Conservation (phyloP, 345 rosid genomes). For the Euphorbia peplus region DNA sequence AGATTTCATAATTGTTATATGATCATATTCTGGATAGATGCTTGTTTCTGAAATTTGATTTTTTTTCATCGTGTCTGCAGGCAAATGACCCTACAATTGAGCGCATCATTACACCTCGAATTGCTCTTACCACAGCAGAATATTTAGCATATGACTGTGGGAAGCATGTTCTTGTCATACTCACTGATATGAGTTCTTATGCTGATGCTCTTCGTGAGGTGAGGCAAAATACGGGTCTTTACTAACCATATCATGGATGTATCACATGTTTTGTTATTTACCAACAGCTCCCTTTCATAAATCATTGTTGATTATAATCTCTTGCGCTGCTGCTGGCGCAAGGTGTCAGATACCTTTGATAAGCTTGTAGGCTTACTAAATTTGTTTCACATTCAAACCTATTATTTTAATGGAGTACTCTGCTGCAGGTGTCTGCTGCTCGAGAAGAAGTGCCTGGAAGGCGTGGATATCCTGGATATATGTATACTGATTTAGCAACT, state of each 20-base stretch:
- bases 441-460: constrained; percentile 99
- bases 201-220: constrained; percentile 99
- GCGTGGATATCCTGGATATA: constrained; percentile 99
- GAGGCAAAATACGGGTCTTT: constrained; percentile 1
- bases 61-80: constrained; percentile 33
- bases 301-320: background rate
- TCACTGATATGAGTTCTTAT: constrained; percentile 96
- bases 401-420: background rate
- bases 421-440: constrained; percentile 93
- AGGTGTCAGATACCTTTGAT: background rate
- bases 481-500: constrained; percentile 99
- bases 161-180: constrained; percentile 95
- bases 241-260: constrained; percentile 4
- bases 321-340: background rate
- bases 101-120: constrained; percentile 94
- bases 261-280: background rate
- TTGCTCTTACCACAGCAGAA: constrained; percentile 95
- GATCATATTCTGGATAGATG: background rate
- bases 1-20: background rate
- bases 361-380: background rate
- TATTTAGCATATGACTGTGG: constrained; percentile 97
- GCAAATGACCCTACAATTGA: constrained; percentile 98
- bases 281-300: background rate
- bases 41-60: constrained; percentile 6
- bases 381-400: background rate